These are phyloP conservation scores for Angophora floribunda DNA, from an alignment of 345 rosid genomes.

Conservation along the genomic window DNA sequence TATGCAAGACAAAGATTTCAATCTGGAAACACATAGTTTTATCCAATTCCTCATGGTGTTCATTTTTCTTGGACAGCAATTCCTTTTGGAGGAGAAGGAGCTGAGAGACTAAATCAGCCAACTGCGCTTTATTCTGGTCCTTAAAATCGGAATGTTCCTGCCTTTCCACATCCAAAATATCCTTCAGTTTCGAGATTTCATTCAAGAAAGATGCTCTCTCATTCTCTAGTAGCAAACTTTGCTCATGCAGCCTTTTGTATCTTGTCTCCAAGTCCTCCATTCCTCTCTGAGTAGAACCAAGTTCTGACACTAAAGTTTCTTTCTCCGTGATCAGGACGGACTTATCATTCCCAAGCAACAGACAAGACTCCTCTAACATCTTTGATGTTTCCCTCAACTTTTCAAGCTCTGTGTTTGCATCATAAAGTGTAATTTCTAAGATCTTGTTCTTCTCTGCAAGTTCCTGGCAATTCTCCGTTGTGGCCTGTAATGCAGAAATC, in stretches of 20 bases:
- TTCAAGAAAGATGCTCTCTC: slow-evolving; percentile 44
- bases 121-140: slow-evolving; percentile 21
- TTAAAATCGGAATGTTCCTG: slow-evolving; percentile 42
- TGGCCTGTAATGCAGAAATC: slow-evolving; percentile 42
- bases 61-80: slow-evolving; percentile 41
- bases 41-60: slow-evolving; percentile 57
- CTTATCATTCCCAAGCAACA: slow-evolving; percentile 55
- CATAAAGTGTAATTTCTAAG: slow-evolving; percentile 64
- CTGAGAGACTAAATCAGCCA: slow-evolving; percentile 47
- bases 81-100: slow-evolving; percentile 51
- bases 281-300: slow-evolving; percentile 36
- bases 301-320: slow-evolving; percentile 45
- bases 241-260: slow-evolving; percentile 35
- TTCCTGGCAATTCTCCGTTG: slow-evolving; percentile 41
- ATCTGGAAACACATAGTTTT: slow-evolving; percentile 44
- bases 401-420: slow-evolving; percentile 72
- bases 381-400: slow-evolving; percentile 37
- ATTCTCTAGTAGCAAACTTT: slow-evolving; percentile 30
- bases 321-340: slow-evolving; percentile 30
- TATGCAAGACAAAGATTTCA: slow-evolving; percentile 62
- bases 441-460: slow-evolving; percentile 53
- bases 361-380: slow-evolving; percentile 56
- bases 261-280: slow-evolving; percentile 49
- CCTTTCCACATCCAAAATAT: slow-evolving; percentile 40
- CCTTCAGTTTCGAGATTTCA: slow-evolving; percentile 43